Percentiles rank a stretch among this genome's conserved stretches.
These are phyloP conservation scores for Naganishia friedmannii DNA, from an alignment of 768 basidiomycete species.

Conservation along the genomic window DNA sequence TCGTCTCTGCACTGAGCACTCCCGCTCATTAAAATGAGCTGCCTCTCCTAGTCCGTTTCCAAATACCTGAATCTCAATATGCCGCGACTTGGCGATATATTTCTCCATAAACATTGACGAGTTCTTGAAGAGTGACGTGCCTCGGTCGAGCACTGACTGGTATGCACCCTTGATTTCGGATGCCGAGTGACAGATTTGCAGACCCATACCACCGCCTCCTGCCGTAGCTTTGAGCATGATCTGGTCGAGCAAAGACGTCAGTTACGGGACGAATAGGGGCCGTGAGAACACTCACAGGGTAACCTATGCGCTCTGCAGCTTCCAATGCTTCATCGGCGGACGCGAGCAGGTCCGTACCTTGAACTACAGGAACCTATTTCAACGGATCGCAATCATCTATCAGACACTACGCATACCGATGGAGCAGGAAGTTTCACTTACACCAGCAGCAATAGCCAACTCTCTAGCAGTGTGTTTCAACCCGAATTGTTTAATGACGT, in stretches of 20 bases:
- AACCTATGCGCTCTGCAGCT: conserved; percentile 57
- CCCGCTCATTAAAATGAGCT: conserved; percentile 67
- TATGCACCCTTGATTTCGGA: conserved; percentile 36
- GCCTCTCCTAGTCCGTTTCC: conserved; percentile 62
- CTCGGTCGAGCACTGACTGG: conserved; percentile 34
- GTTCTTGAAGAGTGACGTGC: conserved; percentile 58
- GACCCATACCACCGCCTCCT: conserved; percentile 69
- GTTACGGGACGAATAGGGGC: neutral
- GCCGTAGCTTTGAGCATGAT: conserved; percentile 67
- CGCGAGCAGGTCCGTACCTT: conserved; percentile 59
- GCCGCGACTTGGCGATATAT: conserved; percentile 61
- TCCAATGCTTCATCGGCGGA: conserved; percentile 55
- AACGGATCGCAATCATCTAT: neutral
- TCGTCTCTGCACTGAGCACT: conserved; percentile 67
- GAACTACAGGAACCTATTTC: conserved; percentile 57
- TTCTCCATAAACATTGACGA: conserved; percentile 62
- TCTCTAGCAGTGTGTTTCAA: conserved; percentile 62
- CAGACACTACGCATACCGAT: neutral
- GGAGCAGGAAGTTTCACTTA: conserved; percentile 20
- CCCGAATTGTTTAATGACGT: conserved; percentile 61
- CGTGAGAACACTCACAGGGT: conserved; percentile 52
- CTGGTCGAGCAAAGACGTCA: conserved; percentile 14
- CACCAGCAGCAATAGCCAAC: conserved; percentile 56
- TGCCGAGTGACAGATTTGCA: conserved; percentile 57
- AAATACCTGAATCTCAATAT: conserved; percentile 65